A percentile compares a stretch with the other conserved stretches of the same genome.
These are phyloP conservation scores for Paraphaeosphaeria minitans DNA, from an alignment of 2,329 filamentous ascomycete genomes.

Conservation along the genomic window DNA sequence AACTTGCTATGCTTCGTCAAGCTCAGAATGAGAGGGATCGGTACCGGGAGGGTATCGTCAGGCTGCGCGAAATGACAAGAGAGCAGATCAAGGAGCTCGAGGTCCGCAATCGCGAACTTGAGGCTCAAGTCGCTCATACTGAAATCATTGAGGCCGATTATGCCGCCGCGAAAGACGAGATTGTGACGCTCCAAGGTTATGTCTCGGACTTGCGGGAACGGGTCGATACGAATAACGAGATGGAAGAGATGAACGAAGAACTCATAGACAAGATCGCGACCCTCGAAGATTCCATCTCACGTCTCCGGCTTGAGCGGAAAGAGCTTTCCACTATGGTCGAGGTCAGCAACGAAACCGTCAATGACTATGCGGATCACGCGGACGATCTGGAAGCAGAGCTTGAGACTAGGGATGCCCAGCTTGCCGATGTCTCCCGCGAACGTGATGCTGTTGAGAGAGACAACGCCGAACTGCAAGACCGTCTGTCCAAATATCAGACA, in stretches of 20 bases:
- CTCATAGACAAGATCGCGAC: constrained; percentile 85
- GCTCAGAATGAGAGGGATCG: constrained; percentile 91
- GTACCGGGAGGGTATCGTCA: constrained; percentile 80
- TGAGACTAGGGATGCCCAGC: constrained; percentile 82
- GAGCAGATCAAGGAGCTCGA: constrained; percentile 81
- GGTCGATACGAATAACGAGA: constrained; percentile 83
- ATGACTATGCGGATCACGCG: constrained; percentile 90
- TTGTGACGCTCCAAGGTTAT: constrained; percentile 69
- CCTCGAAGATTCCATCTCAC: constrained; percentile 80
- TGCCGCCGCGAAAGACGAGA: background rate
- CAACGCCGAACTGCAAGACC: constrained; percentile 88
- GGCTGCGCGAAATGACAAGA: constrained; percentile 84
- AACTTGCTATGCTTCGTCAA: constrained; percentile 86
- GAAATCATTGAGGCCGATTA: constrained; percentile 50
- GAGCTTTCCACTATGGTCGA: constrained; percentile 90
- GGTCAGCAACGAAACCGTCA: constrained; percentile 90
- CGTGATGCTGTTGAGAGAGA: constrained; percentile 76
- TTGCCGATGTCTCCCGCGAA: constrained; percentile 79
- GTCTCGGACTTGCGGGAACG: constrained; percentile 89
- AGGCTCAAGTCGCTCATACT: constrained; percentile 36
- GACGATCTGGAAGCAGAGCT: constrained; percentile 94
- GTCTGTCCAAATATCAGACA: constrained; percentile 84
- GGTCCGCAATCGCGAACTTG: constrained; percentile 50
- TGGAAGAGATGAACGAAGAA: constrained; percentile 93
- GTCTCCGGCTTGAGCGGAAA: constrained; percentile 79